A percentile compares a stretch with the other conserved stretches of the same genome.
Conservation (phyloP, 768 basidiomycete species). For the Mycena rosella region DNA sequence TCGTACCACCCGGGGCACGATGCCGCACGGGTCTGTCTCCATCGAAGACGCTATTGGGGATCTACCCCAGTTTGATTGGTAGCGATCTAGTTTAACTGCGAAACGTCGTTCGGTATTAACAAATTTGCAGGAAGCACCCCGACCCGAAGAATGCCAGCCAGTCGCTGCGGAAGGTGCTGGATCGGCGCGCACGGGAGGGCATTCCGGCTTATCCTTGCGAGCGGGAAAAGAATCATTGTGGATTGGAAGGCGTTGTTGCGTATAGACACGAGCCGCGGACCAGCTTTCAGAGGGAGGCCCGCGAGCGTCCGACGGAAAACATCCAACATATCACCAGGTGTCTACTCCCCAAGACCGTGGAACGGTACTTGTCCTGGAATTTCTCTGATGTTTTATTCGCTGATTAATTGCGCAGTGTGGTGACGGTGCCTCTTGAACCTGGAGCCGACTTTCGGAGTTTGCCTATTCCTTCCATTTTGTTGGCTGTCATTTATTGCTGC, state of each 20-base stretch:
- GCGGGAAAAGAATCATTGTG: constrained; percentile 49
- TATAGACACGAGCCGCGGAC: constrained; percentile 55
- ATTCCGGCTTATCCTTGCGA: constrained; percentile 56
- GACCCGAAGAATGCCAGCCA: constrained; percentile 33
- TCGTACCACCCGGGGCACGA: constrained; percentile 60
- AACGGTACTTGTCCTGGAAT: constrained; percentile 58
- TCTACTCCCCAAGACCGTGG: constrained; percentile 63
- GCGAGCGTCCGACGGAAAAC: constrained; percentile 58
- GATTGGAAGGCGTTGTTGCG: constrained; percentile 46
- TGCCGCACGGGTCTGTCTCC: constrained; percentile 68
- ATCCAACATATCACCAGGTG: constrained; percentile 78
- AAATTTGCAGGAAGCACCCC: constrained; percentile 52
- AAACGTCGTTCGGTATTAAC: not conserved
- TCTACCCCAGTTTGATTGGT: constrained; percentile 83
- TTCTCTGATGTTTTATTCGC: not conserved
- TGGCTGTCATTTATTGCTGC: not conserved
- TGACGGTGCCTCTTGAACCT: constrained; percentile 67
- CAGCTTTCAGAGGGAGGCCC: constrained; percentile 61
- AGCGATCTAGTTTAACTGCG: constrained; percentile 27
- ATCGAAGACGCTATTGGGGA: constrained; percentile 83
- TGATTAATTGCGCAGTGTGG: constrained; percentile 56
- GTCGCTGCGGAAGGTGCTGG: constrained; percentile 32
- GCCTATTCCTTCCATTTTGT: constrained; percentile 19
- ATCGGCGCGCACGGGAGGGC: constrained; percentile 36
- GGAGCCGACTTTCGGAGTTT: constrained; percentile 77